Percentiles rank a stretch among this genome's conserved stretches.
Conservation (phyloP, 768 basidiomycete species). For the Chalciporus pseudorubinellus region DNA sequence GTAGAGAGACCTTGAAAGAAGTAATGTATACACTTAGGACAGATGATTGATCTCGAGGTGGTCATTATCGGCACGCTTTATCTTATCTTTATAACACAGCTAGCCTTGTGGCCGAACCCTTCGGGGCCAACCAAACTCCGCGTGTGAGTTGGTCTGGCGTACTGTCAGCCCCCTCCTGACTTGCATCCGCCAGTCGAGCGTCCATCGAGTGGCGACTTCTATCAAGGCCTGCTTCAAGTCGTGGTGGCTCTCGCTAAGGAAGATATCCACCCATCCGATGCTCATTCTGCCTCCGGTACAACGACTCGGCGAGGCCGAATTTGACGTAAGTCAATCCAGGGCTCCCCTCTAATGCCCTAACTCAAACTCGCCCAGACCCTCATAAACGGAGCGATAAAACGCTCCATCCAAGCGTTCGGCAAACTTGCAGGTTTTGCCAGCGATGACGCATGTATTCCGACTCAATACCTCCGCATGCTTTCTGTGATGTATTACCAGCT, state of each 20-base stretch:
- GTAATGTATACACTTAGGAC: no score
- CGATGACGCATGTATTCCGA: constrained; percentile 10
- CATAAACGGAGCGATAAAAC: constrained; percentile 8
- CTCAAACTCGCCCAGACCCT: constrained; percentile 10
- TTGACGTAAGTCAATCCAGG: constrained; percentile 17
- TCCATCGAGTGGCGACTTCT: background rate
- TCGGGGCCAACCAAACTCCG: no score
- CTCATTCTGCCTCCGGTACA: background rate
- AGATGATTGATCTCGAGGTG: constrained; percentile 11
- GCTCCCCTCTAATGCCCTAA: background rate
- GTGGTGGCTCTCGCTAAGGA: background rate
- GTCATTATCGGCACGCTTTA: background rate
- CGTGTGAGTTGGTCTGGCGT: no score
- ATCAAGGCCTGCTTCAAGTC: background rate
- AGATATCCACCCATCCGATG: background rate
- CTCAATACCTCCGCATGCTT: constrained; percentile 24
- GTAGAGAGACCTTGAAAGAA: no score
- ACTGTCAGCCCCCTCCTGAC: no score
- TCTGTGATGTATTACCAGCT: constrained; percentile 23
- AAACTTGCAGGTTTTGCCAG: constrained; percentile 14
- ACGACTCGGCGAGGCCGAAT: constrained; percentile 12
- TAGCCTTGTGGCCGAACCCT: no score
- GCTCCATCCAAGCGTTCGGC: constrained; percentile 13
- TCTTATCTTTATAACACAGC: constrained; percentile 4
- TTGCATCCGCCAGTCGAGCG: no score